phyloP scores from a whole-genome alignment of 805 yeast genomes.

The Saturnispora quitensis region DNA sequence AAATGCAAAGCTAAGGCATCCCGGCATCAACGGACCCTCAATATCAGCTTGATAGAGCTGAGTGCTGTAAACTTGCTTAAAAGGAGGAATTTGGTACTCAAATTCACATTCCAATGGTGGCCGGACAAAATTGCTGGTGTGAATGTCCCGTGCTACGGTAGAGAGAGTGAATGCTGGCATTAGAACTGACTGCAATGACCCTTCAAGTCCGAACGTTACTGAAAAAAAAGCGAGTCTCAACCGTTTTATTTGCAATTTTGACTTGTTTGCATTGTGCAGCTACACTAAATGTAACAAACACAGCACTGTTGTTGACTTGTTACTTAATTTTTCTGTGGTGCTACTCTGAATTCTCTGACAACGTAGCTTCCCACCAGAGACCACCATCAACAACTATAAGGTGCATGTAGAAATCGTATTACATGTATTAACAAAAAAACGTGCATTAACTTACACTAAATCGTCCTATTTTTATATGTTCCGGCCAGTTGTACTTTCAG shows the following conservation, averaged over 20 bases:
- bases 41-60: not conserved
- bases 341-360: not conserved
- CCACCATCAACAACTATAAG: too few species aligned
- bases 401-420: too few species aligned
- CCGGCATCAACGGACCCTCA: not conserved
- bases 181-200: not conserved
- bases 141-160: not conserved
- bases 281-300: too few species aligned
- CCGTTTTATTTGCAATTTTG: not conserved
- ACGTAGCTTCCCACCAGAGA: too few species aligned
- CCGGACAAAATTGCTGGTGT: not conserved
- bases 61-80: not conserved
- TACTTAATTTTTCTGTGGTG: too few species aligned
- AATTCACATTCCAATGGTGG: not conserved
- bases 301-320: not conserved
- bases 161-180: constrained; percentile 4
- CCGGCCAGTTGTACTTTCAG: too few species aligned
- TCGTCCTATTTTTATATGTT: too few species aligned
- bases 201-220: not conserved
- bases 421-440: too few species aligned
- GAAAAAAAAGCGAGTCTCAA: not conserved
- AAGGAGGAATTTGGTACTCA: constrained; percentile 4
- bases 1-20: constrained; percentile 1
- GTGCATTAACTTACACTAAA: too few species aligned
- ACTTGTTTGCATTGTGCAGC: not conserved